Conservation (phyloP, 345 rosid species). For the Acer saccharum region DNA sequence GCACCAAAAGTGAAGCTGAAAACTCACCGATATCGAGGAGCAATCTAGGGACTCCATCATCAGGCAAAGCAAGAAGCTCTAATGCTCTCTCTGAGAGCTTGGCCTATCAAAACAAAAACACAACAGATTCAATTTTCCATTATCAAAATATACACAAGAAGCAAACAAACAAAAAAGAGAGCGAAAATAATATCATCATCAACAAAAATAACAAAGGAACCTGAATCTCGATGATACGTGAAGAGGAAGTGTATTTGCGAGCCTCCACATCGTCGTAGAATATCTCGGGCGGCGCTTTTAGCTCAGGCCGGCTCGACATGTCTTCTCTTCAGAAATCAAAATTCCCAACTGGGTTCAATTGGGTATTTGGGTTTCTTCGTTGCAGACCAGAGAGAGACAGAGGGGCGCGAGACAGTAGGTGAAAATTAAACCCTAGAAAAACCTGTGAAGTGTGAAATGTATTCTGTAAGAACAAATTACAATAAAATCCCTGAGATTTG, state of each 20-base stretch:
- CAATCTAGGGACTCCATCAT: constrained; percentile 75
- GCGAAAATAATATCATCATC: background rate
- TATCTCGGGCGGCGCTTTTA: constrained; percentile 90
- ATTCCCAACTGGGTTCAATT: background rate
- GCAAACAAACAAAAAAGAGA: background rate
- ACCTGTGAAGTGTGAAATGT: no score
- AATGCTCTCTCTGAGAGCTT: constrained; percentile 88
- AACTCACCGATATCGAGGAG: constrained; percentile 81
- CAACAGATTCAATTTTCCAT: background rate
- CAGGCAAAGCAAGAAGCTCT: constrained; percentile 91
- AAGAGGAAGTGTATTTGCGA: constrained; percentile 88
- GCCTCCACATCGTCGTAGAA: constrained; percentile 88
- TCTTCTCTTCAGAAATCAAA: background rate
- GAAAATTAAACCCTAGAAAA: no score
- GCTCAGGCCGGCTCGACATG: constrained; percentile 85
- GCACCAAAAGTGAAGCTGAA: background rate
- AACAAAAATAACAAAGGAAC: constrained; percentile 26
- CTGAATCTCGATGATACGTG: constrained; percentile 95
- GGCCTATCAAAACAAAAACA: constrained; percentile 41
- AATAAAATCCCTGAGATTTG: no score
- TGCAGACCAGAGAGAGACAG: no score
- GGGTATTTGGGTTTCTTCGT: background rate
- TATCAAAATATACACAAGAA: background rate
- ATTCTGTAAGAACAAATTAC: no score
- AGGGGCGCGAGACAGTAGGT: no score